Percentiles rank a stretch among this genome's conserved stretches.
phyloP scores from a whole-genome alignment of 2,329 filamentous ascomycete genomes.

The Diaporthe capsici region DNA sequence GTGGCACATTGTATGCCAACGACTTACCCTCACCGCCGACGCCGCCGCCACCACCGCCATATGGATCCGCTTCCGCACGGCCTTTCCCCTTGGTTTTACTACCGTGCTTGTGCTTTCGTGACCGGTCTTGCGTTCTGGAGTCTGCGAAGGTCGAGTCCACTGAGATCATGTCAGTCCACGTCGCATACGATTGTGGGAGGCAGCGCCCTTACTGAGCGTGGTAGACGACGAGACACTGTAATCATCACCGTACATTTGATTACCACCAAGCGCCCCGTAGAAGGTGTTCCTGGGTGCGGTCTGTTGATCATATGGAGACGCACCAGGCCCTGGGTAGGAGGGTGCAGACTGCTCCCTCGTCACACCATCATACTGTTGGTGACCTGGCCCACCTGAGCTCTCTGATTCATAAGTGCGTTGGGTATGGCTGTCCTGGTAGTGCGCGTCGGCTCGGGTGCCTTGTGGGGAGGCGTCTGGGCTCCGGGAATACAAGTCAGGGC shows the following conservation, averaged over 20 bases:
- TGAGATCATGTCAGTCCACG: not conserved
- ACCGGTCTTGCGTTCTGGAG: not conserved
- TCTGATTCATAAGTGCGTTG: not conserved
- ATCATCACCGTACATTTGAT: not conserved
- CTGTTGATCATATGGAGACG: not conserved
- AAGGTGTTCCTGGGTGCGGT: not conserved
- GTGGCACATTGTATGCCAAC: not conserved
- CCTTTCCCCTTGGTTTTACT: conserved; percentile 23
- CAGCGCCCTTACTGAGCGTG: not conserved
- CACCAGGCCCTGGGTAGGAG: not conserved
- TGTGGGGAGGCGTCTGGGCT: not conserved
- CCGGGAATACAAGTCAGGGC: conserved; percentile 10
- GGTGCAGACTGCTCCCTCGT: not conserved
- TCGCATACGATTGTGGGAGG: not conserved
- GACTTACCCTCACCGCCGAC: not conserved
- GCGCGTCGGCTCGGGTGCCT: not conserved
- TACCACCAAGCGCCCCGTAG: conserved; percentile 8
- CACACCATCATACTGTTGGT: conserved; percentile 13
- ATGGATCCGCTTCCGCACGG: conserved; percentile 9
- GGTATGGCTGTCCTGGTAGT: not conserved
- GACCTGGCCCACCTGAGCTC: not conserved
- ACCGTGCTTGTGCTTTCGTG: conserved; percentile 29
- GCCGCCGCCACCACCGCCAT: not conserved
- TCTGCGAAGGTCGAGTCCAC: not conserved
- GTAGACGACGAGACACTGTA: not conserved